These are phyloP conservation scores for Cenchrus fungigraminus DNA, from an alignment of 176 grass and related monocot species.

Conservation along the genomic window DNA sequence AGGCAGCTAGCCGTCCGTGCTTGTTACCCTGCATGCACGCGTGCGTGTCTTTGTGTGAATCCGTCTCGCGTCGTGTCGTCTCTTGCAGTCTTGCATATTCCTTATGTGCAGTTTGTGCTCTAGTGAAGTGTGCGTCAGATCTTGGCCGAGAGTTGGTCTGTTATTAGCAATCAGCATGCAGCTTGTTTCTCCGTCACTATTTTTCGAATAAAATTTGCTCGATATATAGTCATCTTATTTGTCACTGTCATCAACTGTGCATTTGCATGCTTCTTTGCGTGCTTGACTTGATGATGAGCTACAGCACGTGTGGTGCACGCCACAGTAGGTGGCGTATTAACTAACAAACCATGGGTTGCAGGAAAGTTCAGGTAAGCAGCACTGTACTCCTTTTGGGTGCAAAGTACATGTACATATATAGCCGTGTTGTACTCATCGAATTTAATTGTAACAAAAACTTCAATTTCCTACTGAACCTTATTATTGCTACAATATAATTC, in stretches of 20 bases:
- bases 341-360: background rate
- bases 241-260: background rate
- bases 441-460: too few species aligned
- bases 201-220: background rate
- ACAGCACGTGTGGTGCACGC: background rate
- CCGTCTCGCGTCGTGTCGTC: background rate
- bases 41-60: conserved; percentile 33
- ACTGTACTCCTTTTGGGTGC: background rate
- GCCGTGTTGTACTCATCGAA: background rate
- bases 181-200: background rate
- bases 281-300: background rate
- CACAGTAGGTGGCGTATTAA: background rate
- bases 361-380: background rate
- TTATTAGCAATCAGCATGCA: background rate
- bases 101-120: background rate
- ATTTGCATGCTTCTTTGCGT: background rate
- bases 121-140: background rate
- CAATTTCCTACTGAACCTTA: too few species aligned
- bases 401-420: background rate
- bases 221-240: background rate
- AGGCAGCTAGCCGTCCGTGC: conserved; percentile 10
- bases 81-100: background rate
- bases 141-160: background rate
- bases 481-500: too few species aligned
- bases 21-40: conserved; percentile 16